These are phyloP conservation scores for Amylocarpus encephaloides DNA, from an alignment of 2,329 filamentous ascomycete genomes.

Conservation along the genomic window DNA sequence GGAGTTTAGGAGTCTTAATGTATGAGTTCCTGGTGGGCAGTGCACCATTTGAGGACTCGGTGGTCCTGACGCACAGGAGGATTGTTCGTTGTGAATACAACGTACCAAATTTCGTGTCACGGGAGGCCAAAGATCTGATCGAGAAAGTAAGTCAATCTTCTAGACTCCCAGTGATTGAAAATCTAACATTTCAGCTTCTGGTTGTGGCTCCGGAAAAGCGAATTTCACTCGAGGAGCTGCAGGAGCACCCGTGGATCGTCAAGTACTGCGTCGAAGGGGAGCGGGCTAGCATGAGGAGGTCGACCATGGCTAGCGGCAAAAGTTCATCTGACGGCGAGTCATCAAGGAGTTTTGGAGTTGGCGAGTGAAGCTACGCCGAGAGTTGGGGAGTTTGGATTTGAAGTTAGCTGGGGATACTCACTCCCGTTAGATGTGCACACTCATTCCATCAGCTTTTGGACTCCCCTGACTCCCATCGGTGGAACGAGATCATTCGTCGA, in stretches of 20 bases:
- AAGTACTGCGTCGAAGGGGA: conserved; percentile 62
- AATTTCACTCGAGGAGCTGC: conserved; percentile 77
- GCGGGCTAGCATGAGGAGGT: conserved; percentile 4
- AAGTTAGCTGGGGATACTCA: too few species aligned
- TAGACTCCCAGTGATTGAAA: not conserved
- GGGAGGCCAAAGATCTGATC: conserved; percentile 82
- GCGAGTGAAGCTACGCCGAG: too few species aligned
- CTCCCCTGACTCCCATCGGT: too few species aligned
- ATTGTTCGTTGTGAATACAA: conserved; percentile 84
- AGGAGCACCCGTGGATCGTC: conserved; percentile 85
- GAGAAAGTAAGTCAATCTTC: conserved; percentile 57
- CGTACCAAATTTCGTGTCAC: conserved; percentile 78
- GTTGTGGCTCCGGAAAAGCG: conserved; percentile 88
- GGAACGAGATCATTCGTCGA: too few species aligned
- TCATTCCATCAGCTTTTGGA: too few species aligned
- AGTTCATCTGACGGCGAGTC: too few species aligned
- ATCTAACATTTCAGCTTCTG: conserved; percentile 51
- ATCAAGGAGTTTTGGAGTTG: too few species aligned
- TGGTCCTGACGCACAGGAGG: conserved; percentile 81
- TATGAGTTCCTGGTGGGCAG: conserved; percentile 93
- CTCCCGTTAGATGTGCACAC: too few species aligned
- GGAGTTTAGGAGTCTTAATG: conserved; percentile 87
- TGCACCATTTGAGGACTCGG: conserved; percentile 89
- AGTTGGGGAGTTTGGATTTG: too few species aligned
- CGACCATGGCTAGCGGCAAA: too few species aligned